Percentiles rank a stretch among this genome's conserved stretches.
Evolutionary conservation across 2,329 filamentous ascomycete genomes (phyloP).

Genomic region (Plectosphaerella plurivora): DNA sequence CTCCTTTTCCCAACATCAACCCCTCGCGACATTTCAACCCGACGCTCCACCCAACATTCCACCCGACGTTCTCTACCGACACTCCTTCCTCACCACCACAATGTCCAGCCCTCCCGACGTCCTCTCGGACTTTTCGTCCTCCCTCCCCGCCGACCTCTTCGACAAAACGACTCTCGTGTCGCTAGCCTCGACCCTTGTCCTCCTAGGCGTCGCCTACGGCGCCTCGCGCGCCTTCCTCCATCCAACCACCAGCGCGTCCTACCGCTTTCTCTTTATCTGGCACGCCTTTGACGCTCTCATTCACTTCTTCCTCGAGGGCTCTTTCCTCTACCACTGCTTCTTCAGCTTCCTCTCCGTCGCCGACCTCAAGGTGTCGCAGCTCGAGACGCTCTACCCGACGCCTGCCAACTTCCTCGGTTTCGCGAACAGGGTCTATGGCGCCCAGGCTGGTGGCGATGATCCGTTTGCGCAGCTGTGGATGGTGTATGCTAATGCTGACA

Average conservation of each 20-base stretch:
- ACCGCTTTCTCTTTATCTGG: slow-evolving; percentile 86
- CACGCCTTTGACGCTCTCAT: slow-evolving; percentile 90
- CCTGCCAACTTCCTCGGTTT: slow-evolving; percentile 48
- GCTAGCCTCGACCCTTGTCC: slow-evolving; percentile 48
- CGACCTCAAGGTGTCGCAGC: slow-evolving; percentile 25
- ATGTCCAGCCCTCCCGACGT: slow-evolving; percentile 6
- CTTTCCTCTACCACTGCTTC: slow-evolving; percentile 92
- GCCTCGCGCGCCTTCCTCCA: slow-evolving; percentile 44
- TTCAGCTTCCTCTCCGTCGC: slow-evolving; percentile 50
- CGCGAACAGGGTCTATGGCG: slow-evolving; percentile 47
- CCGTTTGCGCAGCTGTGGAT: slow-evolving; percentile 61
- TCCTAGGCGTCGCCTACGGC: slow-evolving; percentile 45
- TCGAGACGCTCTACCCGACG: slow-evolving; percentile 36
- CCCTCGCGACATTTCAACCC: not conserved
- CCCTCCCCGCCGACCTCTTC: slow-evolving; percentile 51
- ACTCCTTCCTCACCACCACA: not conserved
- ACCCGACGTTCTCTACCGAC: not conserved
- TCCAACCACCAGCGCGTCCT: slow-evolving; percentile 44
- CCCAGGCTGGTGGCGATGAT: slow-evolving; percentile 50
- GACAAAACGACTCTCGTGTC: slow-evolving; percentile 57
- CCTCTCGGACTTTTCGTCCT: slow-evolving; percentile 10
- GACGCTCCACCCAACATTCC: not conserved
- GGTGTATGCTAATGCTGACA: slow-evolving; percentile 63
- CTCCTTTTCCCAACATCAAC: too few relatives aligned
- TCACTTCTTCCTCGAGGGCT: slow-evolving; percentile 86